phyloP scores from a whole-genome alignment of 768 basidiomycete species.

The Leccinum boreale region DNA sequence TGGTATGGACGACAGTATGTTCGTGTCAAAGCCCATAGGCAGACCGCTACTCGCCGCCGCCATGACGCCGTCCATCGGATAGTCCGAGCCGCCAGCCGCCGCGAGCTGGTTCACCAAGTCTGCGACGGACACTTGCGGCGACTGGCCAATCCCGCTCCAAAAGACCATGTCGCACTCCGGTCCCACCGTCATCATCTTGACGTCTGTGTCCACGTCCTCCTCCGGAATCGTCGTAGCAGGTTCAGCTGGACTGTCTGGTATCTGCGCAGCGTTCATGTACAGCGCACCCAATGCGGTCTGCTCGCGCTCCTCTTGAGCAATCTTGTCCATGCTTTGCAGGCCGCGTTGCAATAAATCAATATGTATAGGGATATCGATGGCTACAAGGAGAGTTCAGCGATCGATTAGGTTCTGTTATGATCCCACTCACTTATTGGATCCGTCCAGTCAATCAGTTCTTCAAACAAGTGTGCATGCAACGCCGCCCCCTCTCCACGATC shows the following conservation, averaged over 20 bases:
- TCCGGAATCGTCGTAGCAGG: conserved; percentile 56
- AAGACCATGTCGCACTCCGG: conserved; percentile 64
- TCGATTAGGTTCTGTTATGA: conserved; percentile 14
- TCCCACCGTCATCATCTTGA: conserved; percentile 66
- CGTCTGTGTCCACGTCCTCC: conserved; percentile 64
- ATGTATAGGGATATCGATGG: conserved; percentile 59
- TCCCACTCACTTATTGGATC: conserved; percentile 72
- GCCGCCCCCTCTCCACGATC: conserved; percentile 87
- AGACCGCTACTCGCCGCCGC: conserved; percentile 26
- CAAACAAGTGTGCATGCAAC: conserved; percentile 77
- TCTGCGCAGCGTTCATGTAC: conserved; percentile 66
- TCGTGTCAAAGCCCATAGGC: conserved; percentile 41
- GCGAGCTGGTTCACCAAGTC: conserved; percentile 68
- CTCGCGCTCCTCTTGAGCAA: conserved; percentile 73
- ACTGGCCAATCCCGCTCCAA: conserved; percentile 45
- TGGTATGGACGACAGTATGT: conserved; percentile 38
- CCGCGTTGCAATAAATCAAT: conserved; percentile 57
- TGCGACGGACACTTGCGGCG: conserved; percentile 50
- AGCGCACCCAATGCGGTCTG: conserved; percentile 71
- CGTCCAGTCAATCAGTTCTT: conserved; percentile 83
- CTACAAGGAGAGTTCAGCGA: conserved; percentile 36
- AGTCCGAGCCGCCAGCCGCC: conserved; percentile 42
- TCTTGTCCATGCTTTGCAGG: conserved; percentile 64
- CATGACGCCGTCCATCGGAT: conserved; percentile 36
- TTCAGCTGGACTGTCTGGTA: conserved; percentile 78